These are phyloP conservation scores for Davidsoniella eucalypti DNA, from an alignment of 2,329 filamentous ascomycete species.

Conservation along the genomic window DNA sequence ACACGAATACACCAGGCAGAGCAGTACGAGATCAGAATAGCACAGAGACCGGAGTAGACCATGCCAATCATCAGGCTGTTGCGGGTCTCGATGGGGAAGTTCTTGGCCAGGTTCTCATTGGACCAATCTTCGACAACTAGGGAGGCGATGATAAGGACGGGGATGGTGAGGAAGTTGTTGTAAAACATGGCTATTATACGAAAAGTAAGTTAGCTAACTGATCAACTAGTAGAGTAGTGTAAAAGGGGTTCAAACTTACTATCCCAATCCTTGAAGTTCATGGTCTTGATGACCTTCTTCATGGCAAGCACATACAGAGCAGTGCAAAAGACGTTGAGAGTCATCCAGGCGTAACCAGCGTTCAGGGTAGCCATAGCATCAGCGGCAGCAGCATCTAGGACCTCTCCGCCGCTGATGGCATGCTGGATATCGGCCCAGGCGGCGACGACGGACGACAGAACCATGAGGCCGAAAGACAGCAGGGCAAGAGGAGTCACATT, in stretches of 20 bases:
- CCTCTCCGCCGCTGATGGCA: slow-evolving; percentile 47
- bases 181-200: slow-evolving; percentile 86
- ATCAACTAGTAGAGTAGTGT: neutral
- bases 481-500: slow-evolving; percentile 75
- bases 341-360: slow-evolving; percentile 94
- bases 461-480: slow-evolving; percentile 92
- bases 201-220: slow-evolving; percentile 18
- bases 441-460: slow-evolving; percentile 81
- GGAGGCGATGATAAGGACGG: slow-evolving; percentile 69
- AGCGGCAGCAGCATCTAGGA: slow-evolving; percentile 41
- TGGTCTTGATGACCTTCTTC: slow-evolving; percentile 98
- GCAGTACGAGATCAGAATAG: slow-evolving; percentile 98
- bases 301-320: slow-evolving; percentile 80
- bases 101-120: slow-evolving; percentile 59
- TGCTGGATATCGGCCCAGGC: slow-evolving; percentile 95
- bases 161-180: slow-evolving; percentile 95
- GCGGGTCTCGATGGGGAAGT: slow-evolving; percentile 73
- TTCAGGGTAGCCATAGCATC: slow-evolving; percentile 78
- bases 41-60: slow-evolving; percentile 81
- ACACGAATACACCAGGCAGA: slow-evolving; percentile 98
- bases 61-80: slow-evolving; percentile 73
- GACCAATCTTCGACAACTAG: slow-evolving; percentile 88
- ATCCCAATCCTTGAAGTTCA: slow-evolving; percentile 99
- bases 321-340: slow-evolving; percentile 88
- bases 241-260: slow-evolving; percentile 45